Evolutionary conservation across 148 eudicot species (phyloP), one percentile per base, ranked within the genome.

Genomic region (Drosera capensis): DNA sequence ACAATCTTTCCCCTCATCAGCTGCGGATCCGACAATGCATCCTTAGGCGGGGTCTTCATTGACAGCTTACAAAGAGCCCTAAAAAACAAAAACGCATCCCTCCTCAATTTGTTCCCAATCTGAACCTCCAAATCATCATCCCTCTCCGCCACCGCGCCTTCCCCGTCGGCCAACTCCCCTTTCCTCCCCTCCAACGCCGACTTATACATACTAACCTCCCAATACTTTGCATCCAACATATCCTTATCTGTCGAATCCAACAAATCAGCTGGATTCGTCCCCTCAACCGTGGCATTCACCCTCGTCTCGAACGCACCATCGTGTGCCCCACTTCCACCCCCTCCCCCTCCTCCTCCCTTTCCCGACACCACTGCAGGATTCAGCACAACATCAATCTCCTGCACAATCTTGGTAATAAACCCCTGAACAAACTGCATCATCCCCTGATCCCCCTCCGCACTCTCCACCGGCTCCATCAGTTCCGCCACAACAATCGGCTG

Each of bases 121-220:
- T 78, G 95, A 48, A 90, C 95, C 55, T 84, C 95, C 66, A 77
- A 23, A 67, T 90, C 99, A 48, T 90, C 95, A 2, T 80, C 99
- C 34, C 84, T 75, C 67, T 84, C 97, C 37, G 21, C 51, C n/a
- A n/a, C n/a, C n/a, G n/a, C n/a, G n/a, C n/a, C n/a, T 51, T 77
- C 94, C 28, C 90, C 94, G 6, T 90, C 97, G 1, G 63, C 86
- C 58, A 90, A 52, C 57, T 90, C 99, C 40, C 99, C 99, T 47
- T 90, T 90, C 45, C 99, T 59, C 23, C 87, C 99, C 59, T 90
- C 99, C 54, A 90, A 70, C 14, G 95, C 99, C 0, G 88, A 58
- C 71, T 90, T 90, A 55, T 90, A 90, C 99, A 90, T 80, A 46
- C 93, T 90, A 40, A 90, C 81, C 75, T 85, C 95, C 99, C 99